Percentiles rank a stretch among this genome's conserved stretches.
These are phyloP conservation scores for Marasmius oreades DNA, from an alignment of 1,284 basidiomycete species.

Conservation along the genomic window DNA sequence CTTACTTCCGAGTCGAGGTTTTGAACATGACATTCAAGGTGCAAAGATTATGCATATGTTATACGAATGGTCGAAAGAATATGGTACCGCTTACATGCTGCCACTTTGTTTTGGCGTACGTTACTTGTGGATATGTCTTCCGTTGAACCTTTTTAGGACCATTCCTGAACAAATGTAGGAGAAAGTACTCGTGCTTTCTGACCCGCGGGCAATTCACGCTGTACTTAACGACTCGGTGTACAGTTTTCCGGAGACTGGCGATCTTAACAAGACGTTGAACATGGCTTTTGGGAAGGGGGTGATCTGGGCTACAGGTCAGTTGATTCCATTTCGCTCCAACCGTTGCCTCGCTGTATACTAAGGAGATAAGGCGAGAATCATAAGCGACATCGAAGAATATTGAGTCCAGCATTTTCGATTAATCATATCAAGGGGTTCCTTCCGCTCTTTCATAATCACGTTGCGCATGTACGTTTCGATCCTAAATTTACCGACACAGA, in stretches of 20 bases:
- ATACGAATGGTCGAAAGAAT: no score
- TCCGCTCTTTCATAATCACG: not conserved
- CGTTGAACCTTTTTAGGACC: no score
- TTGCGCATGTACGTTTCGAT: not conserved
- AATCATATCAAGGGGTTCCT: not conserved
- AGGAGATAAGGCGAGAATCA: not conserved
- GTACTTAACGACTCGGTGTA: not conserved
- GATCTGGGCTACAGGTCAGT: not conserved
- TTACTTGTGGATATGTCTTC: no score
- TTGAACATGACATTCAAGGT: no score
- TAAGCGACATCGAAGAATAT: not conserved
- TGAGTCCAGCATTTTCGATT: slow-evolving; percentile 3
- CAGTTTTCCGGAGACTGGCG: not conserved
- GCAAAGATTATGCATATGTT: no score
- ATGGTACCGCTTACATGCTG: no score
- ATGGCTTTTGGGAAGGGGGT: not conserved
- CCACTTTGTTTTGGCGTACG: no score
- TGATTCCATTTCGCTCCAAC: not conserved
- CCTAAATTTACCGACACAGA: not conserved
- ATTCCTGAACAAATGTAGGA: not conserved
- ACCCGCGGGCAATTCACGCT: not conserved
- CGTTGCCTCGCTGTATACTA: not conserved
- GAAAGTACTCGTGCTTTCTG: not conserved
- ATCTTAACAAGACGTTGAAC: not conserved
- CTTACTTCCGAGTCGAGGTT: no score